Evolutionary conservation across 208 protist genomes (phyloP).

Genomic region (Acanthamoeba royreba): DNA sequence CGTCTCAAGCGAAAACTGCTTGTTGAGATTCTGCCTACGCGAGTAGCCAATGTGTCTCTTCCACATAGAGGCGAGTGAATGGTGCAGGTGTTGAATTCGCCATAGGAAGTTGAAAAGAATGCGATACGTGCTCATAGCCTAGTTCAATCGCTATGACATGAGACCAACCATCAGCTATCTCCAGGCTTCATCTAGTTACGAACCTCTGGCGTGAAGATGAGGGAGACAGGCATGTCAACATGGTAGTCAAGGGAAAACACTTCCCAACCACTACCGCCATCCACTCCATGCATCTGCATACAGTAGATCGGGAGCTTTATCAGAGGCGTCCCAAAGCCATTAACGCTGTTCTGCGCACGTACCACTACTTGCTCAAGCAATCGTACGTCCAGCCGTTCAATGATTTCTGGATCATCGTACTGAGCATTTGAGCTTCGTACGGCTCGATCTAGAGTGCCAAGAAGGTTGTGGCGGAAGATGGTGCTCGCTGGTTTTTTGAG

Average conservation of each 20-base stretch:
- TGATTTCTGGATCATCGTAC: conserved; percentile 70
- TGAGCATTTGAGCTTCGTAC: conserved; percentile 70
- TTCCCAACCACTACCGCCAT: conserved; percentile 71
- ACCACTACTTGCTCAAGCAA: conserved; percentile 48
- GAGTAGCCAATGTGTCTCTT: conserved; percentile 30
- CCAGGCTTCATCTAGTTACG: not conserved
- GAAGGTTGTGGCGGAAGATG: conserved; percentile 73
- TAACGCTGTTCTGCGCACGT: too few species aligned
- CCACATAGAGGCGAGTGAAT: conserved; percentile 57
- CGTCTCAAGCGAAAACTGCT: not conserved
- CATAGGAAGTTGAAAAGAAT: conserved; percentile 78
- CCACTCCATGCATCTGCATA: not conserved
- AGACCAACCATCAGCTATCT: not conserved
- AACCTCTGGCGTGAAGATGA: conserved; percentile 63
- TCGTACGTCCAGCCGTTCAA: conserved; percentile 75
- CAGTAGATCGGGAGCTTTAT: not conserved
- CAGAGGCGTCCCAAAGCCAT: too few species aligned
- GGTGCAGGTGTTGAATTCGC: conserved; percentile 73
- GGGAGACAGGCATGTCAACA: conserved; percentile 68
- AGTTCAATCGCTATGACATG: too few species aligned
- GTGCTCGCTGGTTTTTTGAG: conserved; percentile 54
- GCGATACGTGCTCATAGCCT: conserved; percentile 50
- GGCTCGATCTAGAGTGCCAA: conserved; percentile 71
- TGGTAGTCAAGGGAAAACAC: conserved; percentile 83
- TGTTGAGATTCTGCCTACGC: not conserved